A percentile compares a stretch with the other conserved stretches of the same genome.
These are phyloP conservation scores for Xenoacremonium recifei DNA, from an alignment of 2,329 filamentous ascomycete species.

Conservation along the genomic window DNA sequence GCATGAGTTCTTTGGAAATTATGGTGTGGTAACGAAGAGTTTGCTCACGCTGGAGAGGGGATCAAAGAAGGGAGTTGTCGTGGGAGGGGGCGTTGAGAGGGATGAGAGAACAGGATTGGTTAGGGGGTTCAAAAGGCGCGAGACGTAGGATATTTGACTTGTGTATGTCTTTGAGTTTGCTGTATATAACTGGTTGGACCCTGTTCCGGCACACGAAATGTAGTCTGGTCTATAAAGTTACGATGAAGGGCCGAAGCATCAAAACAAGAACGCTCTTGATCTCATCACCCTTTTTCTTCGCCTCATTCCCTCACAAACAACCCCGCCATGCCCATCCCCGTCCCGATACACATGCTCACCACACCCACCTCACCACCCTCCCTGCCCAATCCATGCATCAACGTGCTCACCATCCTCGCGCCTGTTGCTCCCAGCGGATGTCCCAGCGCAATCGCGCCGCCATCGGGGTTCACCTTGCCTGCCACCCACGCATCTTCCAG, in stretches of 20 bases:
- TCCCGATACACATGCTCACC: slow-evolving; percentile 86
- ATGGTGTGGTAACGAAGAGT: slow-evolving; percentile 39
- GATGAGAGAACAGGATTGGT: slow-evolving; percentile 39
- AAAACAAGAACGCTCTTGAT: too few relatives aligned
- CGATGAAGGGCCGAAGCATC: too few relatives aligned
- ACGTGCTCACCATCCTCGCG: slow-evolving; percentile 73
- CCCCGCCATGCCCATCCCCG: slow-evolving; percentile 75
- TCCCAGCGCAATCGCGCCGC: slow-evolving; percentile 90
- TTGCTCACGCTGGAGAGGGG: slow-evolving; percentile 35
- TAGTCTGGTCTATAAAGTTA: too few relatives aligned
- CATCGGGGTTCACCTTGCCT: slow-evolving; percentile 82
- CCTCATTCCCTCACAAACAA: slow-evolving; percentile 62
- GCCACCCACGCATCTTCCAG: slow-evolving; percentile 61
- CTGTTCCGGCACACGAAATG: too few relatives aligned
- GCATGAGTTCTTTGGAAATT: slow-evolving; percentile 56
- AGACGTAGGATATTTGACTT: too few relatives aligned
- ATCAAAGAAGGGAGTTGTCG: slow-evolving; percentile 37
- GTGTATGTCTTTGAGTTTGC: too few relatives aligned
- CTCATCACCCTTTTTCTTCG: not conserved
- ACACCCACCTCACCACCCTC: slow-evolving; percentile 76
- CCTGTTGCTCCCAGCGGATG: slow-evolving; percentile 90
- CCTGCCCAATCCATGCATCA: slow-evolving; percentile 65
- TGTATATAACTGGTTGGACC: too few relatives aligned
- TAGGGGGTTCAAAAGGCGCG: slow-evolving; percentile 20
- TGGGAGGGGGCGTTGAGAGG: slow-evolving; percentile 43